A percentile compares a stretch with the other conserved stretches of the same genome.
phyloP scores from a whole-genome alignment of 1,139 yeast genomes.

The Nakaseomyces kungkrabaensis region DNA sequence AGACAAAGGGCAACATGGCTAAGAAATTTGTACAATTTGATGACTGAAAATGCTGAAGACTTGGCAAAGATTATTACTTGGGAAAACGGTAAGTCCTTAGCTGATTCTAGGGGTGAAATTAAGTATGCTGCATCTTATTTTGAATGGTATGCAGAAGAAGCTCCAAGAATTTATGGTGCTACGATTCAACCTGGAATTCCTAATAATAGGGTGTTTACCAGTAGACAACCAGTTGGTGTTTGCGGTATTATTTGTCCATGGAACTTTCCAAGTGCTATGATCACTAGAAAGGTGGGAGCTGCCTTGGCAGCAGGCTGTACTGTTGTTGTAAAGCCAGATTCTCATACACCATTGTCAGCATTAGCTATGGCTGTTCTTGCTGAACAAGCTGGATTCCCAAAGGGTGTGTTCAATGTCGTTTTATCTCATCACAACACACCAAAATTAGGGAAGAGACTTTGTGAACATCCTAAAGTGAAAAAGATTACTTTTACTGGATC shows the following conservation, averaged over 20 bases:
- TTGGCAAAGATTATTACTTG: constrained; percentile 62
- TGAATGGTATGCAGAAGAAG: constrained; percentile 84
- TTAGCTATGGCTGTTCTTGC: constrained; percentile 67
- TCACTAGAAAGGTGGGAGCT: constrained; percentile 82
- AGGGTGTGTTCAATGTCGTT: constrained; percentile 69
- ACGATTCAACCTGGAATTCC: constrained; percentile 56
- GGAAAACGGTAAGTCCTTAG: constrained; percentile 77
- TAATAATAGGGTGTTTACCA: constrained; percentile 49
- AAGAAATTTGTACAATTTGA: constrained; percentile 49
- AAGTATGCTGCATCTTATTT: constrained; percentile 69
- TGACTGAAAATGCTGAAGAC: constrained; percentile 61
- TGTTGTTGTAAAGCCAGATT: constrained; percentile 79
- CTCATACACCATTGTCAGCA: constrained; percentile 82
- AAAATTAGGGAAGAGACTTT: constrained; percentile 56
- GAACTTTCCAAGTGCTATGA: constrained; percentile 96
- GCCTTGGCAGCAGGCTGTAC: constrained; percentile 94
- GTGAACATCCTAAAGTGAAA: constrained; percentile 56
- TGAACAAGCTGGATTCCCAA: constrained; percentile 78
- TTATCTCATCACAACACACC: constrained; percentile 45
- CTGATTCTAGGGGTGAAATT: constrained; percentile 72
- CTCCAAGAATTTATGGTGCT: constrained; percentile 67
- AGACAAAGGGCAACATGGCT: constrained; percentile 60
- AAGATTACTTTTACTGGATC: constrained; percentile 90
- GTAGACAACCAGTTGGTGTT: constrained; percentile 79
- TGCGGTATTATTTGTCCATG: constrained; percentile 90